A percentile compares a stretch with the other conserved stretches of the same genome.
Evolutionary conservation across 371 early-diverging fungal species (phyloP).

Genomic region (Lichtheimia ornata): DNA sequence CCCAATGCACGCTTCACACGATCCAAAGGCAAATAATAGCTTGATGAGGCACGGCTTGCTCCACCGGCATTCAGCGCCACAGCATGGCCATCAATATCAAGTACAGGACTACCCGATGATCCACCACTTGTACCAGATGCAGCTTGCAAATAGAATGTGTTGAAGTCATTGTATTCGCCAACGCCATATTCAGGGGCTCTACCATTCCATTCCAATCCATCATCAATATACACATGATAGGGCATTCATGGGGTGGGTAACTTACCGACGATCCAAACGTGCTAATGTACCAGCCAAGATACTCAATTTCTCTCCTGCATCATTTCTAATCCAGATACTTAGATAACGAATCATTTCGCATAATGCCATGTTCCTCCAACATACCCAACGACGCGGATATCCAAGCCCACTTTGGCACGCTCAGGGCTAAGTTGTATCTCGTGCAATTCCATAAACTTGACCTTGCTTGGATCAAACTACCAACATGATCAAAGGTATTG

Average conservation of each 20-base stretch:
- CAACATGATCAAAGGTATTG: neutral
- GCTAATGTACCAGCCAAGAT: conserved; percentile 71
- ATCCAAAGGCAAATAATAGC: conserved; percentile 58
- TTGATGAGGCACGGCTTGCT: conserved; percentile 54
- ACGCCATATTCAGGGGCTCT: conserved; percentile 73
- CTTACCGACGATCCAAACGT: conserved; percentile 66
- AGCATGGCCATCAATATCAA: conserved; percentile 66
- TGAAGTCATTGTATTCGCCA: conserved; percentile 71
- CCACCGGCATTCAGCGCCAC: conserved; percentile 69
- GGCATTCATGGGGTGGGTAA: neutral
- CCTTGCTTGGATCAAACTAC: conserved; percentile 72
- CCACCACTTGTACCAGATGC: conserved; percentile 70
- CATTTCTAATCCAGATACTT: conserved; percentile 12
- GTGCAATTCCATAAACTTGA: conserved; percentile 72
- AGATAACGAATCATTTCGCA: neutral
- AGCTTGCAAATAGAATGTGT: conserved; percentile 73
- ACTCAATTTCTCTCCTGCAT: conserved; percentile 26
- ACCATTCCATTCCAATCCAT: neutral
- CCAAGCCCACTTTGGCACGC: conserved; percentile 75
- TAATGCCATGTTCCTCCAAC: neutral
- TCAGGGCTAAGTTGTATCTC: conserved; percentile 76
- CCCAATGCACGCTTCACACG: conserved; percentile 68
- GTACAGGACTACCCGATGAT: conserved; percentile 65
- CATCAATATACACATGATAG: neutral
- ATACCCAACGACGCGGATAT: conserved; percentile 78